These are phyloP conservation scores for Ceriops decandra DNA, from an alignment of 345 rosid species.

Conservation along the genomic window DNA sequence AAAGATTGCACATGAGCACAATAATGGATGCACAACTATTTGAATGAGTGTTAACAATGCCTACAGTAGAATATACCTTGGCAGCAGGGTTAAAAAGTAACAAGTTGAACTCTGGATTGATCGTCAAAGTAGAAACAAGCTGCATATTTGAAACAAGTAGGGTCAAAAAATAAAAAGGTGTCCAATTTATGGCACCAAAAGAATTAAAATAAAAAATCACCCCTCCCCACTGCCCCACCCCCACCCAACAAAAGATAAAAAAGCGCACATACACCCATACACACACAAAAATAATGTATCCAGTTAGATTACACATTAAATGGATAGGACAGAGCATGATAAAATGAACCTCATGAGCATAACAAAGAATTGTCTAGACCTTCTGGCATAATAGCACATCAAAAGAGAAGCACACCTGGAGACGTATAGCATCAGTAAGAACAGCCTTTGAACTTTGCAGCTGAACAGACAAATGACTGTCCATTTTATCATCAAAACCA, in stretches of 20 bases:
- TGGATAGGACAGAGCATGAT: neutral
- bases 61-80: constrained; percentile 54
- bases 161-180: constrained; percentile 1
- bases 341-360: neutral
- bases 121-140: constrained; percentile 80
- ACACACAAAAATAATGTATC: neutral
- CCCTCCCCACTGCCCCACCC: neutral
- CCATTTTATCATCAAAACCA: constrained; percentile 43
- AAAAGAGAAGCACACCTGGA: constrained; percentile 57
- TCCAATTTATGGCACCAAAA: constrained; percentile 4
- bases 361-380: neutral
- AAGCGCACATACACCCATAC: too few relatives aligned
- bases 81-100: constrained; percentile 68
- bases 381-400: constrained; percentile 5
- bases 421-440: constrained; percentile 69
- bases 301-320: neutral
- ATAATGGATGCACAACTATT: neutral
- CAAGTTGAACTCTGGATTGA: constrained; percentile 76
- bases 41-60: constrained; percentile 4
- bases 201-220: neutral
- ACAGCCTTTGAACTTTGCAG: constrained; percentile 38
- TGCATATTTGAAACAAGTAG: constrained; percentile 39
- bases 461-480: constrained; percentile 34
- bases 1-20: neutral
- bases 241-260: too few relatives aligned